Evolutionary conservation across 345 rosid genomes (phyloP).

Genomic region (thale cress (Arabidopsis thaliana)): TAIR10.1 NC_003074.8:1740001-1740500

Average conservation of each 20-base stretch:
- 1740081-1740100: conserved; percentile 39
- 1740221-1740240: not conserved
- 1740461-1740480: not conserved
- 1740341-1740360: conserved; percentile 4
- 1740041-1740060: conserved; percentile 28
- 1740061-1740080: conserved; percentile 24
- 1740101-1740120: conserved; percentile 36
- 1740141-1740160: conserved; percentile 18
- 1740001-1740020: conserved; percentile 33
- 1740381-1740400: conserved; percentile 23
- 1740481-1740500: not conserved
- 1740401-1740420: not conserved
- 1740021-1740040: conserved; percentile 27
- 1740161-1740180: conserved; percentile 19
- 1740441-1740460: not conserved
- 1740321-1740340: conserved; percentile 1
- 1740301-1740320: not conserved
- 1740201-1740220: not conserved
- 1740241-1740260: not conserved
- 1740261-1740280: not conserved
- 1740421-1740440: not conserved
- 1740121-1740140: conserved; percentile 19
- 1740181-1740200: not conserved
- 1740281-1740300: conserved; percentile 10
- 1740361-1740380: not conserved